Conservation (phyloP, 129 eudicot species). For the Flaveria sonorensis region DNA sequence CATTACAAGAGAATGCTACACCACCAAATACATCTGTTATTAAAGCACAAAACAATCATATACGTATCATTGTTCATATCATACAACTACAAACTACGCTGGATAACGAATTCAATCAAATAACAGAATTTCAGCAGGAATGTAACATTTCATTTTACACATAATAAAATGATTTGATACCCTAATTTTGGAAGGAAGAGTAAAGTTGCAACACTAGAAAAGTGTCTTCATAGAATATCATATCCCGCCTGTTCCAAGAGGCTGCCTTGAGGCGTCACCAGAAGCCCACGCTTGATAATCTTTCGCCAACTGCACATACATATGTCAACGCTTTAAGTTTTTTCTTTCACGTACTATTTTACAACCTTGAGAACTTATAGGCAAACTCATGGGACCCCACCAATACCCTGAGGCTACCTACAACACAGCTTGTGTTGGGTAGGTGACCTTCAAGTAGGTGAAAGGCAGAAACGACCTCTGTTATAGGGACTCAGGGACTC, state of each 20-base stretch:
- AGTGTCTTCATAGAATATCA: conserved; percentile 28
- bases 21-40: not conserved
- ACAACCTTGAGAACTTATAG: not conserved
- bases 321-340: not conserved
- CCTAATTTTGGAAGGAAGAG: conserved; percentile 8
- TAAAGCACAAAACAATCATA: not conserved
- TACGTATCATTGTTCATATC: not conserved
- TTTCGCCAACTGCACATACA: conserved; percentile 67
- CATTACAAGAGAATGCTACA: not conserved
- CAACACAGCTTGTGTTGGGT: too few relatives aligned
- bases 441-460: too few relatives aligned
- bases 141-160: conserved; percentile 15
- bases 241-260: conserved; percentile 88
- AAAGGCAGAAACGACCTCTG: too few relatives aligned
- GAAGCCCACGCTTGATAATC: conserved; percentile 97
- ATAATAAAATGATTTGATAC: not conserved
- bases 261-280: conserved; percentile 84
- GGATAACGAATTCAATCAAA: not conserved
- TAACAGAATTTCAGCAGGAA: not conserved
- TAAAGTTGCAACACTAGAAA: not conserved
- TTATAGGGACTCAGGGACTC: too few relatives aligned
- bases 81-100: not conserved
- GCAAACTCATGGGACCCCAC: too few relatives aligned
- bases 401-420: too few relatives aligned
- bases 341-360: not conserved